Base-by-base conservation (phyloP, 2,329 filamentous ascomycete species). In the Microcera coccophila region DNA sequence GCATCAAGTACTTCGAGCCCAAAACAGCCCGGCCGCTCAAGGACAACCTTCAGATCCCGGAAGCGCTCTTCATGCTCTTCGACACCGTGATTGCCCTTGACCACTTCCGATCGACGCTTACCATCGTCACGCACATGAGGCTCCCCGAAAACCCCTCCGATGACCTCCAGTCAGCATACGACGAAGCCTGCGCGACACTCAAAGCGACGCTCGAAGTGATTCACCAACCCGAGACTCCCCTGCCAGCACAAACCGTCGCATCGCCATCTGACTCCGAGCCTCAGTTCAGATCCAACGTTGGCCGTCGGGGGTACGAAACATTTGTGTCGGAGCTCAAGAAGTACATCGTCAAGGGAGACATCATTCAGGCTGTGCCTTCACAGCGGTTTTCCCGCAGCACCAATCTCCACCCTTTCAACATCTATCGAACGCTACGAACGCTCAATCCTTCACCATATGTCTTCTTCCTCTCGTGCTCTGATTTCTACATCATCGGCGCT, bases 371-470 rank as follows among this genome's bases (percentile, higher is more conserved):
- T 1, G 93, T 98, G 14, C 93, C 93, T 2, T 96, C 90, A 32
- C 93, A 98, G 69, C 82, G 93, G 39, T 87, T 97, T 62, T 84
- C 90, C 7, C 81, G 91, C 20, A 90, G 90, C 12, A 98, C 93
- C 3, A 82, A 81, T 42, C 74, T 98, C 33, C 93, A 98, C 66
- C 91, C 93, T 0, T 98, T 97, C 76, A 98, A 97, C 73, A 87
- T 98, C 59, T 98, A 97, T 75, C 83, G 91, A 41, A 89, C 95
- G 64, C 78, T 98, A 28, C 87, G 93, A 49, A 95, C 89, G n/a
- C 87, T 97, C 60, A 98, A 98, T 64, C 93, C 93, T 0, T 95
- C 90, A 8, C 93, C 93, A 0, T 98, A 98, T 68, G 81, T 98
- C 26, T 98, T 98, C 74, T 98, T 90, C 69, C 81, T 98, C 48